Evolutionary conservation across 441 rosid species (phyloP).

Genomic region (Bocquillonia castaneifolia): DNA sequence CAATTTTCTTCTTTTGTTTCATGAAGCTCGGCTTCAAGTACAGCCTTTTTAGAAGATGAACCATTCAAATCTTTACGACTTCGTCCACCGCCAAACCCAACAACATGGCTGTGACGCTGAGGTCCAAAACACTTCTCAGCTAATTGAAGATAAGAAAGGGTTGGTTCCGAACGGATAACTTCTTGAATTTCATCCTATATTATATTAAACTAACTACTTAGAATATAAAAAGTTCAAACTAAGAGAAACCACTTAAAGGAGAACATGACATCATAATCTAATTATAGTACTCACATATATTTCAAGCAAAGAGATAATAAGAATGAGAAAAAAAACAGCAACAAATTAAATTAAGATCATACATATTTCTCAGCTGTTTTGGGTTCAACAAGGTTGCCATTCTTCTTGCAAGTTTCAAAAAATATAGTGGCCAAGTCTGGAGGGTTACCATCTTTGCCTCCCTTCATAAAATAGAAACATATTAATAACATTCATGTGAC

Average conservation of each 20-base stretch:
- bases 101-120: background rate
- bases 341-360: background rate
- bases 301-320: background rate
- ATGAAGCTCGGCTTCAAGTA: background rate
- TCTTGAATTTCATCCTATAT: background rate
- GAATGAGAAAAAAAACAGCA: background rate
- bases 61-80: background rate
- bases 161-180: background rate
- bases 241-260: too few species aligned
- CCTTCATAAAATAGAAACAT: too few species aligned
- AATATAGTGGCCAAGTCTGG: background rate
- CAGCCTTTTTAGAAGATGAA: background rate
- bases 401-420: background rate
- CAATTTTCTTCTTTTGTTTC: too few species aligned
- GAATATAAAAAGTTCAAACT: too few species aligned
- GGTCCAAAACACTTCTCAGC: background rate
- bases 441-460: too few species aligned
- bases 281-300: too few species aligned
- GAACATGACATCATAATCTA: too few species aligned
- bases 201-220: too few species aligned
- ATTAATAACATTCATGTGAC: too few species aligned
- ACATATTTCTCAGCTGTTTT: background rate
- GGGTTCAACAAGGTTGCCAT: background rate
- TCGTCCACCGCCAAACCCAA: background rate
- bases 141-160: background rate